Evolutionary conservation across 2,329 filamentous ascomycete genomes (phyloP), one percentile per base, ranked within the genome.

Genomic region (Aureobasidium sp.): DNA sequence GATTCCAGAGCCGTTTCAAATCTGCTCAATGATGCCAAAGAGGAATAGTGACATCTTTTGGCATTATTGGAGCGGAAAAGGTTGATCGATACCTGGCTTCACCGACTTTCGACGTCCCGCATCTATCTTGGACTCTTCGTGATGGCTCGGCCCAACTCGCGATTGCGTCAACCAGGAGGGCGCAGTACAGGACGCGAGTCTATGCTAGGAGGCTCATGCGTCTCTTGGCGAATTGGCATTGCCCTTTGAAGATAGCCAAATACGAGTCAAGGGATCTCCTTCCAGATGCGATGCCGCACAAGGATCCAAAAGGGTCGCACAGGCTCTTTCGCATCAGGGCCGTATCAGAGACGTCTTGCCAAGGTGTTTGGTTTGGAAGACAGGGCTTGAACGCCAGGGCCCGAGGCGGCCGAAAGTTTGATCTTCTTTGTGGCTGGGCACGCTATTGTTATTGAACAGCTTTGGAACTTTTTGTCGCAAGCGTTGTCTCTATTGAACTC

Each of bases 341-440:
- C 53, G 53, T 57, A 57, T 57, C 50, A 34, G 29, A 27, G 45
- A 45, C 39, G 53, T 36, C 29, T 25, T 27, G 53, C 53, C 53
- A 57, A 57, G 53, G 10, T 13, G 13, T n/a, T 25, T 21, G 53
- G 25, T 34, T 58, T 3, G 21, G 30, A n/a, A 55, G 16, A 36
- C 39, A 57, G 53, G 53, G 53, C 30, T 57, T 29, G 34, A 57
- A 27, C 25, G n/a, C 29, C 39, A 45, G 25, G 53, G 39, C 6
- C 53, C 53, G 53, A 57, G 25, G 53, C 53, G 16, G 53, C 53
- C 53, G 53, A 57, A 57, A 57, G 53, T 57, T 42, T 57, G 39
- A 36, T 45, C 16, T 57, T 45, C 30, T 27, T 36, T 29, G 53
- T 29, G 50, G 50, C 41, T 57, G 53, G n/a, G 14, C 32, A 42